phyloP scores from a whole-genome alignment of 805 yeast species.

The Debaryomyces castellii region DNA sequence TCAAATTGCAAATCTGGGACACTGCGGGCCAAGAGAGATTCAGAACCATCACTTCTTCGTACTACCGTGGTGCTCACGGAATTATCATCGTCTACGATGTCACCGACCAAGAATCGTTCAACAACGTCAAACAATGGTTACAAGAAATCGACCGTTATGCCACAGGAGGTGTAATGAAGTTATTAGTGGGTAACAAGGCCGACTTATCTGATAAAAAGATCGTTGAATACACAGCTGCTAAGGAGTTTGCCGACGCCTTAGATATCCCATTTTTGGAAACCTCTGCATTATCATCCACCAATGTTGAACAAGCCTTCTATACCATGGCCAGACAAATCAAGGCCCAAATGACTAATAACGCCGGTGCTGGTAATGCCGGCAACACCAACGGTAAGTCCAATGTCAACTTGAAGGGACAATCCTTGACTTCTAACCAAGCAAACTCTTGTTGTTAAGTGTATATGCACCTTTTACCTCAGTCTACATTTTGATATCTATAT shows the following conservation, averaged over 20 bases:
- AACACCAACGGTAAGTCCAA: conserved; percentile 52
- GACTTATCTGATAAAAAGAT: conserved; percentile 92
- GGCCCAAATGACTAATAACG: conserved; percentile 82
- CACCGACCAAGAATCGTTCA: conserved; percentile 94
- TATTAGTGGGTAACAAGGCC: conserved; percentile 94
- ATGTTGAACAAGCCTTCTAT: conserved; percentile 97
- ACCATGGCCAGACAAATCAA: conserved; percentile 99
- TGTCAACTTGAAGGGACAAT: conserved; percentile 73
- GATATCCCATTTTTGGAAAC: conserved; percentile 96
- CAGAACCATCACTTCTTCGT: conserved; percentile 95
- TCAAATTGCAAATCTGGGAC: conserved; percentile 98
- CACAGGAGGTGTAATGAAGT: conserved; percentile 93
- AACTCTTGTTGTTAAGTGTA: conserved; percentile 37
- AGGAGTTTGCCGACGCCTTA: conserved; percentile 94
- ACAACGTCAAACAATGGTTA: conserved; percentile 96
- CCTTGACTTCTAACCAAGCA: conserved; percentile 40
- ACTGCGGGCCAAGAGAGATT: conserved; percentile 99
- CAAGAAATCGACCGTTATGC: conserved; percentile 99
- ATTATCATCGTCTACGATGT: conserved; percentile 97
- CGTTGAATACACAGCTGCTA: conserved; percentile 93
- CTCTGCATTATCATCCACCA: conserved; percentile 90
- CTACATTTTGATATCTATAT: conserved; percentile 2
- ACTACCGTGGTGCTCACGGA: conserved; percentile 98
- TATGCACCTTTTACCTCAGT: background rate
- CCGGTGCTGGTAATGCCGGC: conserved; percentile 31